Conservation (phyloP, 257 asterid genomes). For the Solanum stenotomum region DNA sequence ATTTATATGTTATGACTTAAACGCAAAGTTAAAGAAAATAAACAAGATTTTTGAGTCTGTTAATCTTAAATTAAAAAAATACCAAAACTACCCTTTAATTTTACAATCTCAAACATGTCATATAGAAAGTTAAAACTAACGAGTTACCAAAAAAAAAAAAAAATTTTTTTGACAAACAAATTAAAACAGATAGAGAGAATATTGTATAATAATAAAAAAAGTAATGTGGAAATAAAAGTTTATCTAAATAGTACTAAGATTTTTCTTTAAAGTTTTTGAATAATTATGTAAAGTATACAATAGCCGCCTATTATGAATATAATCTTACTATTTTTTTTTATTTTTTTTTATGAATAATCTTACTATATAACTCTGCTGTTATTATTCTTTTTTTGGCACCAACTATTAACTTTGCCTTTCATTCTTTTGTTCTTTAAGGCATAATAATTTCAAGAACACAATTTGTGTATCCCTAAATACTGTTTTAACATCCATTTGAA, state of each 20-base stretch:
- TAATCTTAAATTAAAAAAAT: background rate
- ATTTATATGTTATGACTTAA: background rate
- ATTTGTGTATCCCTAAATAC: background rate
- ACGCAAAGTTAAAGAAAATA: background rate
- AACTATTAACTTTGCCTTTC: background rate
- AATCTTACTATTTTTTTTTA: background rate
- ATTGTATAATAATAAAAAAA: background rate
- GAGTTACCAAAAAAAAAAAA: rapidly evolving
- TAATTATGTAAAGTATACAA: background rate
- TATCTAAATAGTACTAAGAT: background rate
- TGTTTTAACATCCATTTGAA: background rate
- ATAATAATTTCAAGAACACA: background rate
- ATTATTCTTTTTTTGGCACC: background rate
- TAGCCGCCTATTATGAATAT: background rate
- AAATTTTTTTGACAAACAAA: background rate
- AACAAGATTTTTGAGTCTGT: no score
- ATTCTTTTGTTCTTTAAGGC: background rate
- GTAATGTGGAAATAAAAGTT: background rate
- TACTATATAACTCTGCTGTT: background rate
- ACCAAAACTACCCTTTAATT: background rate
- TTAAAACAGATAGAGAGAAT: background rate
- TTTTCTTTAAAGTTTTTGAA: background rate
- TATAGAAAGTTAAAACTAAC: background rate
- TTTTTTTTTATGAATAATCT: background rate
- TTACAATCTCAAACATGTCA: background rate